Evolutionary conservation across 75 land plant species (phyloP).

Genomic region (Adiantum capillusveneris): DNA sequence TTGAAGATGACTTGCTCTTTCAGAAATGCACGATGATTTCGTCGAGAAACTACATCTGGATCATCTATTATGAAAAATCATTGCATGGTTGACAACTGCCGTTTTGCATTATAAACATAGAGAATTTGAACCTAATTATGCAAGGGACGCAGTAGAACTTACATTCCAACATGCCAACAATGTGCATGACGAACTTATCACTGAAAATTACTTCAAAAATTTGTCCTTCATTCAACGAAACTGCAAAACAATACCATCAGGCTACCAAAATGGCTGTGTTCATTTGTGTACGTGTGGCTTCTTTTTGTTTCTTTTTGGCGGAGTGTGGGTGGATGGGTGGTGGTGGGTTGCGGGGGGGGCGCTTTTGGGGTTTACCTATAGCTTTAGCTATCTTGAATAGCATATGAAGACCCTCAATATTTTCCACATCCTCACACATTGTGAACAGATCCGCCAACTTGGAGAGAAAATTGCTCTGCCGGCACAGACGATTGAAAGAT

Average conservation of each 20-base stretch:
- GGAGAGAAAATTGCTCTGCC: slow-evolving; percentile 41
- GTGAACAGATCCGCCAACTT: slow-evolving; percentile 74
- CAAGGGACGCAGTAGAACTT: slow-evolving; percentile 16
- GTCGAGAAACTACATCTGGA: slow-evolving; percentile 52
- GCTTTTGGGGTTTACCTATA: slow-evolving; percentile 57
- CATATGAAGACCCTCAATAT: slow-evolving; percentile 72
- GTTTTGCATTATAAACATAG: no score
- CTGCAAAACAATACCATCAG: slow-evolving; percentile 43
- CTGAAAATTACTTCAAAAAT: slow-evolving; percentile 85
- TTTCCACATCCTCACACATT: slow-evolving; percentile 78
- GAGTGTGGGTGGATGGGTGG: not conserved
- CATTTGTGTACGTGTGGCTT: no score
- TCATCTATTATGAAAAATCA: slow-evolving; percentile 70
- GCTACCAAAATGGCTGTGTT: not conserved
- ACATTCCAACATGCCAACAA: slow-evolving; percentile 92
- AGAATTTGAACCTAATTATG: no score
- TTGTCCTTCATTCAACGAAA: slow-evolving; percentile 65
- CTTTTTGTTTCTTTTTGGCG: no score
- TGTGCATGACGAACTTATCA: slow-evolving; percentile 83
- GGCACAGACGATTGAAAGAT: no score
- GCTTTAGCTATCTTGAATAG: slow-evolving; percentile 83
- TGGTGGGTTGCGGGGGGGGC: no score
- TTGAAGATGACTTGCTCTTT: slow-evolving; percentile 88
- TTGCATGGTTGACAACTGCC: no score
- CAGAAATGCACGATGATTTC: slow-evolving; percentile 68